Conservation (phyloP, 129 eudicot genomes). For the Glebionis coronaria region DNA sequence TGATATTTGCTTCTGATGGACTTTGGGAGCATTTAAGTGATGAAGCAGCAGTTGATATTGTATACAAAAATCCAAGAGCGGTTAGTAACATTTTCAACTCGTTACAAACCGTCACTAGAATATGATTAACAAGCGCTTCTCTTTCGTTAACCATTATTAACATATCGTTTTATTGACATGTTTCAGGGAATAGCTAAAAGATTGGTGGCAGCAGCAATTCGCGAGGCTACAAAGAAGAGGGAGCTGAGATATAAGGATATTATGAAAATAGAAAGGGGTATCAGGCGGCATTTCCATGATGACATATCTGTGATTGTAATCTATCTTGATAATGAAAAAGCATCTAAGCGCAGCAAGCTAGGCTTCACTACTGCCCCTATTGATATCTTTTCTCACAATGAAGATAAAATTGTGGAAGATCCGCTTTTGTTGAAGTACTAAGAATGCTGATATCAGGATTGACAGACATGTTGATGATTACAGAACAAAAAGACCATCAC, state of each 20-base stretch:
- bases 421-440: conserved; percentile 26
- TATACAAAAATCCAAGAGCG: conserved; percentile 75
- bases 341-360: conserved; percentile 28
- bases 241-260: conserved; percentile 76
- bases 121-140: conserved; percentile 4
- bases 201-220: conserved; percentile 79
- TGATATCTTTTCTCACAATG: conserved; percentile 65
- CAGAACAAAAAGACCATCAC: not conserved
- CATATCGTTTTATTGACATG: not conserved
- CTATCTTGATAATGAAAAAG: conserved; percentile 58
- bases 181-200: conserved; percentile 91
- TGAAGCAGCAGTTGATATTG: conserved; percentile 78
- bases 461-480: too few species aligned
- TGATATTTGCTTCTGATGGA: conserved; percentile 95
- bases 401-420: conserved; percentile 43
- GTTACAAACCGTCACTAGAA: not conserved
- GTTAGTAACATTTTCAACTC: conserved; percentile 41
- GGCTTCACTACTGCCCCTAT: conserved; percentile 65
- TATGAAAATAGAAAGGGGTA: conserved; percentile 66
- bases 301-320: conserved; percentile 89
- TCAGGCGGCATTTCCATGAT: conserved; percentile 73
- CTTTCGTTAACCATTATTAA: not conserved
- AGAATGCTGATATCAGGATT: not conserved
- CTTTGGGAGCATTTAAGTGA: conserved; percentile 95
- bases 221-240: conserved; percentile 80